phyloP scores from a whole-genome alignment of 306 rosid species.

The Rosa chinensis region DNA sequence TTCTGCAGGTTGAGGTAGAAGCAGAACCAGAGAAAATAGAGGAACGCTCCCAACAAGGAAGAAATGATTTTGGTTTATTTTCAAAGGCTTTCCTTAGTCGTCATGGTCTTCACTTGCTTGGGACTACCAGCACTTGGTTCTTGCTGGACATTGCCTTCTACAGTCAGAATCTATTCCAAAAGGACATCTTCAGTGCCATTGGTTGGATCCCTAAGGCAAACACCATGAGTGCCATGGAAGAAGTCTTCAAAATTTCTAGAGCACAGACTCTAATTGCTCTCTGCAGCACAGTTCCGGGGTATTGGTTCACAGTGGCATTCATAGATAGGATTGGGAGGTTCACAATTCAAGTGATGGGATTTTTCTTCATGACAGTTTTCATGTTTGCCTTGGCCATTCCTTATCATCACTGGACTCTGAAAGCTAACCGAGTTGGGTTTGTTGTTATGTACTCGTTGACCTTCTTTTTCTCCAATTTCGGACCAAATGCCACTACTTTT shows the following conservation, averaged over 20 bases:
- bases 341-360: slow-evolving; percentile 71
- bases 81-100: slow-evolving; percentile 47
- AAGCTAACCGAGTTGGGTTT: slow-evolving; percentile 63
- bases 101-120: slow-evolving; percentile 78
- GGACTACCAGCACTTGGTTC: slow-evolving; percentile 81
- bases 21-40: slow-evolving; percentile 42
- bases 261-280: slow-evolving; percentile 89
- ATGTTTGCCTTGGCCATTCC: slow-evolving; percentile 89
- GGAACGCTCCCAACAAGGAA: slow-evolving; percentile 1
- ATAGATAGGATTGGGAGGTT: slow-evolving; percentile 72
- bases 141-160: slow-evolving; percentile 79
- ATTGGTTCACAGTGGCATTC: slow-evolving; percentile 83
- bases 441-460: slow-evolving; percentile 81
- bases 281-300: slow-evolving; percentile 86
- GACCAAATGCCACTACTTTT: slow-evolving; percentile 83
- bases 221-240: slow-evolving; percentile 79
- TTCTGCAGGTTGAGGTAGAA: slow-evolving; percentile 60
- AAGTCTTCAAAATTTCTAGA: slow-evolving; percentile 64
- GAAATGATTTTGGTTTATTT: slow-evolving; percentile 65
- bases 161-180: slow-evolving; percentile 87
- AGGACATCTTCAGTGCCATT: slow-evolving; percentile 80
- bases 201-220: slow-evolving; percentile 80
- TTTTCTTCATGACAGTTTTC: slow-evolving; percentile 86
- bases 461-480: slow-evolving; percentile 86
- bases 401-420: slow-evolving; percentile 76